Base-by-base conservation (phyloP, 176 grass and related monocot species). In the Zizania latifolia region DNA sequence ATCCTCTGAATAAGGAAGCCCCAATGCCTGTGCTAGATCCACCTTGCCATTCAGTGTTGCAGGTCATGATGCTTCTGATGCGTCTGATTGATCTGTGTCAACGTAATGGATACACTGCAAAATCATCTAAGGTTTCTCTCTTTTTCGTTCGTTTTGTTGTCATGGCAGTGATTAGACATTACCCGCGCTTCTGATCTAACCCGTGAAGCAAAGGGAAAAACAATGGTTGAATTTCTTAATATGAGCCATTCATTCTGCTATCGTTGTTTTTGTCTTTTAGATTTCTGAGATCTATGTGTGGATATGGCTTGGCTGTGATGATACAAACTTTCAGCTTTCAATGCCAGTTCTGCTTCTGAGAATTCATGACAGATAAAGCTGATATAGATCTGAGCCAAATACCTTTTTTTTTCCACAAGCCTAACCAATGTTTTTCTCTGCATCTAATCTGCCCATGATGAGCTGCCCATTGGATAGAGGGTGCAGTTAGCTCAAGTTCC, bases 321-420 rank as follows among this genome's bases (percentile, higher is more conserved):
- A 88, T 32, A 81, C 60, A 61, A 77, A 37, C 19, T 44, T 40
- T 41, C 72, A 78, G 82, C 80, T 84, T 76, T 84, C 63, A 36
- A 92, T 10, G 83, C 90, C 86, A 84, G 90, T 86, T 89, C 80
- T 89, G 83, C 90, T 92, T 92, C 90, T 81, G 83, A 92, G 9
- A n/a, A n/a, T n/a, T n/a, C n/a, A n/a, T n/a, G n/a, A n/a, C n/a
- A n/a, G n/a, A n/a, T n/a, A n/a, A n/a, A n/a, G n/a, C n/a, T n/a
- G n/a, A n/a, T n/a, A n/a, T n/a, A n/a, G n/a, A n/a, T n/a, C n/a
- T n/a, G n/a, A 86, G 80, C 86, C 84, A 79, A 16, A 86, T 83
- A 92, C 36, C 4, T 62, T 16, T 10, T 27, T 39, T 50, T 58
- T 15, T 24, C 2, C 0, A 0, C 0, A 0, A 14, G 27, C n/a